Percentiles rank a stretch among this genome's conserved stretches.
Evolutionary conservation across 495 filamentous ascomycete species (phyloP).

Genomic region (Xylaria palmicola): DNA sequence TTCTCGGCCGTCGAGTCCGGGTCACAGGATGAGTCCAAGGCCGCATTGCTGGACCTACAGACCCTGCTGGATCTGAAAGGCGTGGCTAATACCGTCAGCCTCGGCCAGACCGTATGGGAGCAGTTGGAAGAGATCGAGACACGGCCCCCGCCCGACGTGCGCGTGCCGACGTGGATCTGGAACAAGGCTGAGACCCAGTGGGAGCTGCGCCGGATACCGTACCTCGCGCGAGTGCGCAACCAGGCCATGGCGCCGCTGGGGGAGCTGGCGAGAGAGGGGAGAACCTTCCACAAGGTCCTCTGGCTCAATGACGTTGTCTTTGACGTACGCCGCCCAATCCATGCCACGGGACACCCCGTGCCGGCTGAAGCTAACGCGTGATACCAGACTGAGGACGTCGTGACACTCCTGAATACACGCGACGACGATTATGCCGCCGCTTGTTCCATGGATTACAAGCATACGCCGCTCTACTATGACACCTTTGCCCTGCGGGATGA

Average conservation of each 20-base stretch:
- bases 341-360: not conserved
- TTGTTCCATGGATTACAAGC: slow-evolving; percentile 75
- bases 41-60: slow-evolving; percentile 58
- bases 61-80: slow-evolving; percentile 47
- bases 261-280: slow-evolving; percentile 39
- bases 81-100: slow-evolving; percentile 52
- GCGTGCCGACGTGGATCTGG: slow-evolving; percentile 52
- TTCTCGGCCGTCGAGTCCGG: slow-evolving; percentile 69
- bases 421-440: slow-evolving; percentile 74
- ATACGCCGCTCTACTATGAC: slow-evolving; percentile 72
- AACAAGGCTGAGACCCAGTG: slow-evolving; percentile 49
- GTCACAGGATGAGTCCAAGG: slow-evolving; percentile 66
- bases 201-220: slow-evolving; percentile 65
- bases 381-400: slow-evolving; percentile 60
- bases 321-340: slow-evolving; percentile 26
- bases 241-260: slow-evolving; percentile 45
- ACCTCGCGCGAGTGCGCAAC: slow-evolving; percentile 66
- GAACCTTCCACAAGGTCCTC: slow-evolving; percentile 65
- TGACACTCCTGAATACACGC: slow-evolving; percentile 69
- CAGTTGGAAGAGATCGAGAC: slow-evolving; percentile 49
- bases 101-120: slow-evolving; percentile 57
- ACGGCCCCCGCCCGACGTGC: slow-evolving; percentile 43
- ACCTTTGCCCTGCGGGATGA: slow-evolving; percentile 81
- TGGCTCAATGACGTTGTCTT: slow-evolving; percentile 79
- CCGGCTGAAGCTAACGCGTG: slow-evolving; percentile 10